Evolutionary conservation across 306 rosid genomes (phyloP).

Genomic region (Luffa aegyptiaca): DNA sequence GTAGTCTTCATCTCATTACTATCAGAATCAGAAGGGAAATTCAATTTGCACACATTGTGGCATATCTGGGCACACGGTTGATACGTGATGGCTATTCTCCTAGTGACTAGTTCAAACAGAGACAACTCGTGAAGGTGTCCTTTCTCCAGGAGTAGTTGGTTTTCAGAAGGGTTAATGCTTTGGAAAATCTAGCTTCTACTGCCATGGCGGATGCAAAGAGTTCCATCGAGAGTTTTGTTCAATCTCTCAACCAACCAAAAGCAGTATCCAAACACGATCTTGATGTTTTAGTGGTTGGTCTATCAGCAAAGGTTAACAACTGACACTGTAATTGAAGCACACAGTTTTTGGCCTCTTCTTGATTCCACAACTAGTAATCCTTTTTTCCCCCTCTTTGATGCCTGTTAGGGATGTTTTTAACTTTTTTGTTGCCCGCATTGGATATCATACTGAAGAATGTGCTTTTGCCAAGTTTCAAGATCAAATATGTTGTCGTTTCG

Average conservation of each 20-base stretch:
- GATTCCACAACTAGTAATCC: not conserved
- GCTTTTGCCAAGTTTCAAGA: not conserved
- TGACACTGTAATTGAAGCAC: not conserved
- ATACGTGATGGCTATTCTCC: not conserved
- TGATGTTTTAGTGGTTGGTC: not conserved
- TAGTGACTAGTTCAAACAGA: not conserved
- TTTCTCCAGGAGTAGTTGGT: not conserved
- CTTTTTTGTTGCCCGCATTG: not conserved
- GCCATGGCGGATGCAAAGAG: not conserved
- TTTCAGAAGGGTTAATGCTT: not conserved
- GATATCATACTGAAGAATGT: not conserved
- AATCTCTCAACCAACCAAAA: not conserved
- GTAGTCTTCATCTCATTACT: not conserved
- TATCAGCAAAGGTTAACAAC: not conserved
- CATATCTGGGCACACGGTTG: not conserved
- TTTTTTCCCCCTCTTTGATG: not conserved
- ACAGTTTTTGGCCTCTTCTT: not conserved
- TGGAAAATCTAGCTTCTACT: not conserved
- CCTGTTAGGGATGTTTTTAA: not conserved
- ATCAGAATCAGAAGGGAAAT: not conserved
- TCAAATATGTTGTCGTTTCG: not conserved
- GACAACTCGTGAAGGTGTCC: not conserved
- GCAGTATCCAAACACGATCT: not conserved
- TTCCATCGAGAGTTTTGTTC: not conserved
- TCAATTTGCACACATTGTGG: not conserved